Conservation (phyloP, 2,329 filamentous ascomycete genomes). For the Pseudogymnoascus sp. region DNA sequence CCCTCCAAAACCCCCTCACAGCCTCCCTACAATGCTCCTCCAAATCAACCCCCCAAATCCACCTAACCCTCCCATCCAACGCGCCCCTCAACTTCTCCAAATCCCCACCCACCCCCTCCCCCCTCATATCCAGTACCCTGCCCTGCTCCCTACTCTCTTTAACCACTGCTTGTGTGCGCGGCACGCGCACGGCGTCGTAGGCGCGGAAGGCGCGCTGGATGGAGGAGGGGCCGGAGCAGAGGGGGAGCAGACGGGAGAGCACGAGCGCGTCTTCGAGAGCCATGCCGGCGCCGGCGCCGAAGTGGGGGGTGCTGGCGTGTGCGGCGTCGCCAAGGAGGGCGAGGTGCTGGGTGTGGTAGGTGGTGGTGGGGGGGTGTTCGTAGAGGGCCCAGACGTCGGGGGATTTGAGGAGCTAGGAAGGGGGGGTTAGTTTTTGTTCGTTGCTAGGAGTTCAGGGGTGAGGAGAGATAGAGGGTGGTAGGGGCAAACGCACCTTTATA, state of each 20-base stretch:
- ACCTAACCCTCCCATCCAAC: slow-evolving; percentile 12
- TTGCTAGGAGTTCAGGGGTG: not conserved
- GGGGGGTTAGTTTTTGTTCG: not conserved
- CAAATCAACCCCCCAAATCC: slow-evolving; percentile 18
- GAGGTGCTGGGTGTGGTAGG: slow-evolving; percentile 36
- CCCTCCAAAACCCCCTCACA: not conserved
- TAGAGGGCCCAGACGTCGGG: slow-evolving; percentile 49
- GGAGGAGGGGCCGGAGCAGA: slow-evolving; percentile 12
- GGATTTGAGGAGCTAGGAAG: slow-evolving; percentile 33
- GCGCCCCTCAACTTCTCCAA: slow-evolving; percentile 10
- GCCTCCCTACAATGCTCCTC: not conserved
- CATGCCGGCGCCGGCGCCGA: slow-evolving; percentile 46
- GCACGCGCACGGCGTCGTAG: slow-evolving; percentile 32
- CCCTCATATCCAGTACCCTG: slow-evolving; percentile 12
- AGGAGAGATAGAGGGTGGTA: not conserved
- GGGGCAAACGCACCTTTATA: slow-evolving; percentile 14
- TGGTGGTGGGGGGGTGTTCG: slow-evolving; percentile 40
- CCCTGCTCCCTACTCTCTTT: slow-evolving; percentile 32
- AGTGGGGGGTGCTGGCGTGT: slow-evolving; percentile 45
- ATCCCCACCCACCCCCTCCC: not conserved
- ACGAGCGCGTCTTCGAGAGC: slow-evolving; percentile 46
- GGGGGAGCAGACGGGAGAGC: slow-evolving; percentile 31
- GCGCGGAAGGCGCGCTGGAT: slow-evolving; percentile 29
- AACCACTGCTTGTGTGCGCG: slow-evolving; percentile 32
- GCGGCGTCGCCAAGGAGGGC: slow-evolving; percentile 48